Conservation (phyloP, 2,329 filamentous ascomycete species). For the Chalaropsis thielavioides region DNA sequence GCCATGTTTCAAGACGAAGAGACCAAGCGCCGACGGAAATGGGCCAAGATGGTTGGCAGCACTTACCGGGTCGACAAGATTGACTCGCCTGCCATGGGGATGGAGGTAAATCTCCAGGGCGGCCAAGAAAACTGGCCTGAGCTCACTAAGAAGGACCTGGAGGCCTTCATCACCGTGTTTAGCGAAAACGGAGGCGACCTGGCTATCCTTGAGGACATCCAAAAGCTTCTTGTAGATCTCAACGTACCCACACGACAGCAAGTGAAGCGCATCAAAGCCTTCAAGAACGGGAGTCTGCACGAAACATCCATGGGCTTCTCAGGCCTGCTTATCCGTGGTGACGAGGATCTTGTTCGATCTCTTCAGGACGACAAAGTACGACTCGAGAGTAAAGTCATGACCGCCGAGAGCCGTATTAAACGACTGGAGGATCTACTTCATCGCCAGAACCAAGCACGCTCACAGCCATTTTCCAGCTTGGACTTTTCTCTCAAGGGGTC, state of each 20-base stretch:
- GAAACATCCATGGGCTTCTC: constrained; percentile 80
- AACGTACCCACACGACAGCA: constrained; percentile 74
- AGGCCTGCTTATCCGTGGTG: constrained; percentile 70
- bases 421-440: constrained; percentile 87
- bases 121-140: constrained; percentile 73
- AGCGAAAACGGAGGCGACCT: constrained; percentile 51
- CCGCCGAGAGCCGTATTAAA: constrained; percentile 77
- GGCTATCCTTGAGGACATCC: constrained; percentile 54
- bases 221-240: constrained; percentile 63
- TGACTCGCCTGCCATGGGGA: constrained; percentile 55
- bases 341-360: constrained; percentile 63
- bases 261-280: constrained; percentile 73
- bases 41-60: constrained; percentile 73
- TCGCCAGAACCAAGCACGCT: constrained; percentile 50
- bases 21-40: constrained; percentile 71
- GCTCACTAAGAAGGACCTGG: constrained; percentile 60
- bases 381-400: constrained; percentile 58
- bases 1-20: constrained; percentile 87
- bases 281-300: constrained; percentile 92
- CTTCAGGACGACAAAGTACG: constrained; percentile 73
- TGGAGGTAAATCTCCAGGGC: constrained; percentile 74
- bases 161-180: constrained; percentile 55
- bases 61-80: constrained; percentile 51
- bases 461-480: constrained; percentile 37
- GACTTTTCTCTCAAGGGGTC: constrained; percentile 24